phyloP scores from a whole-genome alignment of 306 rosid genomes.

The Rosa persica region DNA sequence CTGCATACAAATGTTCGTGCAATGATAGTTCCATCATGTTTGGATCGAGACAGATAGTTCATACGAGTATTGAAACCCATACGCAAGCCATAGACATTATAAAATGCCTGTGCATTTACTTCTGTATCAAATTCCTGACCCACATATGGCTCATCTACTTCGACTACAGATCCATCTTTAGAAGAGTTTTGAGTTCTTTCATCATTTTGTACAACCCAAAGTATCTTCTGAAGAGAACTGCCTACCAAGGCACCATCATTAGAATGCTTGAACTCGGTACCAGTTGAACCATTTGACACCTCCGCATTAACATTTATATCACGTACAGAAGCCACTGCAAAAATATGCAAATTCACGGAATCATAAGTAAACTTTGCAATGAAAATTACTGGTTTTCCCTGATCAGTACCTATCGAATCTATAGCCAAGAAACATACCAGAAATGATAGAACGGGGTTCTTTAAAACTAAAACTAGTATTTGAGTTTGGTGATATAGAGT shows the following conservation, averaged over 20 bases:
- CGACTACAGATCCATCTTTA: conserved; percentile 15
- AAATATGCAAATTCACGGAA: conserved; percentile 13
- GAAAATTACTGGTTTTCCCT: neutral
- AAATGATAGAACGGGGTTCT: neutral
- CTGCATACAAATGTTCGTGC: conserved; percentile 40
- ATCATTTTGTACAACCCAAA: conserved; percentile 20
- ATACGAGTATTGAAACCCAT: conserved; percentile 36
- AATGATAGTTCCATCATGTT: conserved; percentile 29
- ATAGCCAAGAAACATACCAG: neutral
- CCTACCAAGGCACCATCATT: conserved; percentile 6
- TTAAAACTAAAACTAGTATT: neutral
- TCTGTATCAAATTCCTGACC: conserved; percentile 40
- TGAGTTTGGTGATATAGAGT: neutral
- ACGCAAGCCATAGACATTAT: conserved; percentile 28
- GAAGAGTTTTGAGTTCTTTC: conserved; percentile 9
- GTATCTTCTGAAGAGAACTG: conserved; percentile 18
- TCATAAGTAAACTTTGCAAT: neutral
- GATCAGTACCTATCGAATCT: neutral
- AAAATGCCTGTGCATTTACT: conserved; percentile 35
- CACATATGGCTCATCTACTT: conserved; percentile 32
- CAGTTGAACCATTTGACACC: conserved; percentile 16
- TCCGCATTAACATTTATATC: conserved; percentile 13
- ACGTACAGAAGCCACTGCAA: conserved; percentile 30
- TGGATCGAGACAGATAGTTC: conserved; percentile 35
- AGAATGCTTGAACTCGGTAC: conserved; percentile 10